Evolutionary conservation across 768 basidiomycete species (phyloP).

Genomic region (Tephrocybe sp.): DNA sequence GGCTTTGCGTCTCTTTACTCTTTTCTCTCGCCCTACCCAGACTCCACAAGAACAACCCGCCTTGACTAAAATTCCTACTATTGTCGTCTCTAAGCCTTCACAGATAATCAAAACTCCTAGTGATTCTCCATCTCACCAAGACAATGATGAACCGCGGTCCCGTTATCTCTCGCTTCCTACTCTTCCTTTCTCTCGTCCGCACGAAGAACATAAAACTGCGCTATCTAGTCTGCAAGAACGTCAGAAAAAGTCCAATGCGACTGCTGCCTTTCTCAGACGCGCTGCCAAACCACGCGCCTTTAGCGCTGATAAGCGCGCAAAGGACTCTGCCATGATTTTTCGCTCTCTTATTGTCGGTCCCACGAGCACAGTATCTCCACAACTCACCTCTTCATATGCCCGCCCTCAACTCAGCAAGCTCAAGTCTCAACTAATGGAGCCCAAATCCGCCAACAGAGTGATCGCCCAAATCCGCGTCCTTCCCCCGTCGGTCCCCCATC

Average conservation of each 20-base stretch:
- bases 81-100: conserved; percentile 7
- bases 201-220: conserved; percentile 29
- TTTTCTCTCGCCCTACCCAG: conserved; percentile 20
- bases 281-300: conserved; percentile 26
- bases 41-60: too few relatives aligned
- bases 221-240: conserved; percentile 35
- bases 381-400: conserved; percentile 38
- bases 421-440: conserved; percentile 63
- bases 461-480: conserved; percentile 68
- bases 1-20: conserved; percentile 25
- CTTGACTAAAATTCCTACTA: conserved; percentile 1
- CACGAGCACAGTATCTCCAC: conserved; percentile 29
- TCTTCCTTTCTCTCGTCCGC: conserved; percentile 33
- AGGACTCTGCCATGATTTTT: conserved; percentile 58
- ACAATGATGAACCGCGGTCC: neutral
- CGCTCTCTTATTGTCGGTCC: conserved; percentile 70
- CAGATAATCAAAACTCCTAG: neutral
- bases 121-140: neutral
- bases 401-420: conserved; percentile 58
- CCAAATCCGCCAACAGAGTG: conserved; percentile 66
- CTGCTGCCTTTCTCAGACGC: conserved; percentile 33
- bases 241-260: conserved; percentile 35
- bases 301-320: conserved; percentile 56
- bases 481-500: conserved; percentile 39
- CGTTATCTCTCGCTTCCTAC: conserved; percentile 47